A percentile compares a stretch with the other conserved stretches of the same genome.
Conservation (phyloP, 257 asterid genomes). For the Dorcoceras hygrometricum region DNA sequence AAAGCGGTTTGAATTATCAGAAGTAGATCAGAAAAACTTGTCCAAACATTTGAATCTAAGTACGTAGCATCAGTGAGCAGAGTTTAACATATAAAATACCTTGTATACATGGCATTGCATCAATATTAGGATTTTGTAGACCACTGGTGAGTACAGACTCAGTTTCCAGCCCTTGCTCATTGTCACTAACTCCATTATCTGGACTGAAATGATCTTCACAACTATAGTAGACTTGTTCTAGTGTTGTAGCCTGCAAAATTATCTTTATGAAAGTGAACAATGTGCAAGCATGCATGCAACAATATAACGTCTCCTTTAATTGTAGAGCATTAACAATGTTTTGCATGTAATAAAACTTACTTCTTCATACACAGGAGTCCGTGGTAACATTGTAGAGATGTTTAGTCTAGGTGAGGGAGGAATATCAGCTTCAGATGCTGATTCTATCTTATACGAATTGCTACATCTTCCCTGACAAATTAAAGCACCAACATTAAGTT, state of each 20-base stretch:
- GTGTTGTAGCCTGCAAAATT: conserved; percentile 46
- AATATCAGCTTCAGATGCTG: conserved; percentile 41
- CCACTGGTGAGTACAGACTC: conserved; percentile 28
- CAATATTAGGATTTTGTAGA: conserved; percentile 27
- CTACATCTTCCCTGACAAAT: conserved; percentile 39
- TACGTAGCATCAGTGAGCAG: conserved; percentile 25
- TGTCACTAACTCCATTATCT: conserved; percentile 36
- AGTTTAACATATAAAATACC: conserved; percentile 37
- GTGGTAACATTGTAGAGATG: conserved; percentile 35
- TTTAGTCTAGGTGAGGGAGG: conserved; percentile 48
- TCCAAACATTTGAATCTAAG: conserved; percentile 7
- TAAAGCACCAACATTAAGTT: conserved; percentile 10
- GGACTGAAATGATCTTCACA: conserved; percentile 62
- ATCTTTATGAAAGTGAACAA: conserved; percentile 19
- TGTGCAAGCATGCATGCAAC: conserved; percentile 18
- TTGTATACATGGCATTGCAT: conserved; percentile 36
- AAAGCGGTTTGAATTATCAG: background rate
- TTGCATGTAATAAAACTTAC: conserved; percentile 42
- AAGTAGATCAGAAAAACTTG: conserved; percentile 7
- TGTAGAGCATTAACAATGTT: background rate
- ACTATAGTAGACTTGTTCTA: conserved; percentile 57
- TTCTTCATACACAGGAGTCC: conserved; percentile 57
- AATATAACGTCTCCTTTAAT: background rate
- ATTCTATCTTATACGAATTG: conserved; percentile 35
- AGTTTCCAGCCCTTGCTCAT: conserved; percentile 38